phyloP scores from a whole-genome alignment of 1,284 basidiomycete species.

The Apiotrichum veenhuisii region DNA sequence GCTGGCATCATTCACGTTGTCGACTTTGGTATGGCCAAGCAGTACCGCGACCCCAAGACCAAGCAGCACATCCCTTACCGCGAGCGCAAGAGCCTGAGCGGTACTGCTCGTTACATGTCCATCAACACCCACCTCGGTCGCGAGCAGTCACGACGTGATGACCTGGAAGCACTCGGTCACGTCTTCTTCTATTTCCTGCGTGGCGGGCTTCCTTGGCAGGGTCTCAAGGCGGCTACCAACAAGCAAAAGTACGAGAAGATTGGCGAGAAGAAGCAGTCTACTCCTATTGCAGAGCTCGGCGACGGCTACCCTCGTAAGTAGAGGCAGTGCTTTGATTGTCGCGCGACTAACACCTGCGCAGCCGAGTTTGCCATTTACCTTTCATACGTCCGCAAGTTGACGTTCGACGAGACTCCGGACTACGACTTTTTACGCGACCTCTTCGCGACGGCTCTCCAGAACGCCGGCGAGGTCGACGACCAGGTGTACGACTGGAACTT shows the following conservation, averaged over 20 bases:
- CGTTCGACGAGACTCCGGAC: slow-evolving; percentile 94
- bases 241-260: slow-evolving; percentile 99
- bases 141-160: slow-evolving; percentile 92
- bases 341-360: slow-evolving; percentile 16
- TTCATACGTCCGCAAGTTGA: slow-evolving; percentile 92
- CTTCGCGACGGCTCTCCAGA: slow-evolving; percentile 86
- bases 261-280: slow-evolving; percentile 97
- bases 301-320: slow-evolving; percentile 83
- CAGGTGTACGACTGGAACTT: slow-evolving; percentile 87
- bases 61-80: slow-evolving; percentile 99
- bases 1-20: slow-evolving; percentile 94
- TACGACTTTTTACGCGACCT: slow-evolving; percentile 92
- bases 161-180: slow-evolving; percentile 92
- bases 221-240: slow-evolving; percentile 96
- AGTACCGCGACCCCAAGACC: slow-evolving; percentile 99
- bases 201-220: slow-evolving; percentile 94
- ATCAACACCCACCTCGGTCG: slow-evolving; percentile 99
- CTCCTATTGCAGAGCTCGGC: slow-evolving; percentile 87
- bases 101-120: slow-evolving; percentile 97
- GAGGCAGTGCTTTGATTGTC: not conserved
- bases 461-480: slow-evolving; percentile 80
- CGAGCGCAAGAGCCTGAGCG: slow-evolving; percentile 99
- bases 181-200: slow-evolving; percentile 97
- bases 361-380: slow-evolving; percentile 95
- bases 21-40: slow-evolving; percentile 98